Percentiles rank a stretch among this genome's conserved stretches.
These are phyloP conservation scores for Mortierella sp. DNA, from an alignment of 371 early-diverging fungal species.

Conservation along the genomic window DNA sequence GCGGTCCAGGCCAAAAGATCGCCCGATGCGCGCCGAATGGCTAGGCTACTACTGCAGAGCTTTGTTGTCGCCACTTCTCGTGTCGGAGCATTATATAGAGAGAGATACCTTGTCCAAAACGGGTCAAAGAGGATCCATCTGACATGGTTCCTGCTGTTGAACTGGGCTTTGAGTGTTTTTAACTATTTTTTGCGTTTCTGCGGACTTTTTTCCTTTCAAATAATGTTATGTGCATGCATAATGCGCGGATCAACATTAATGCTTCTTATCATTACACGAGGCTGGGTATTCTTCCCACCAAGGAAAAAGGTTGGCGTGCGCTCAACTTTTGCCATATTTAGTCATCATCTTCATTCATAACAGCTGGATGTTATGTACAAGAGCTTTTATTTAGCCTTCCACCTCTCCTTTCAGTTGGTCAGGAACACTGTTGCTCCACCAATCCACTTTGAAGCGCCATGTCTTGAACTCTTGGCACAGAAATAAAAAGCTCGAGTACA, in stretches of 20 bases:
- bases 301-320: constrained; percentile 12
- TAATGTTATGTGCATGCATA: neutral
- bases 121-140: neutral
- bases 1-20: neutral
- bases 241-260: constrained; percentile 5
- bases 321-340: constrained; percentile 13
- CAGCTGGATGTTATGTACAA: neutral
- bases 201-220: constrained; percentile 10
- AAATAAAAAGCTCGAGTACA: neutral
- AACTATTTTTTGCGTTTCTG: neutral
- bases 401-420: neutral
- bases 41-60: neutral
- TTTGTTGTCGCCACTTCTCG: neutral
- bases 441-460: neutral
- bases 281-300: neutral
- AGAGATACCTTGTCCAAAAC: neutral
- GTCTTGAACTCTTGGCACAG: neutral
- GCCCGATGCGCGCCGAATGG: neutral
- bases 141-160: neutral
- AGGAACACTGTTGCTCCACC: neutral
- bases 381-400: neutral
- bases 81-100: neutral
- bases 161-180: neutral
- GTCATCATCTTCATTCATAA: neutral
- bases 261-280: neutral